Evolutionary conservation across 1,284 basidiomycete genomes (phyloP).

Genomic region (Trichosporon sp.): DNA sequence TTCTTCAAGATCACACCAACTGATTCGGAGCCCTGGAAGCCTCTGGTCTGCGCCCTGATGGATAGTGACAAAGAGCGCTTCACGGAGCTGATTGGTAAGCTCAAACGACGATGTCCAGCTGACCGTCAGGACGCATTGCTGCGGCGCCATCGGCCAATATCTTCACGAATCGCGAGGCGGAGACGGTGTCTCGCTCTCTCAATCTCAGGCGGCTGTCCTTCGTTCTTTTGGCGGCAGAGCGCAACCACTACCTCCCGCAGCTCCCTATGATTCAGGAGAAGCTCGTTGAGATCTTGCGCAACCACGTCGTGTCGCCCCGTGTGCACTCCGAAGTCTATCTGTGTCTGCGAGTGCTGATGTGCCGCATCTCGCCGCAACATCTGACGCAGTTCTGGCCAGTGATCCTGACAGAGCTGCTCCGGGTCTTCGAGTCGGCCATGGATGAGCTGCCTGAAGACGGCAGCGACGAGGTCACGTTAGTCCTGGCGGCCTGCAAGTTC

Average conservation of each 20-base stretch:
- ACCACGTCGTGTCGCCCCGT: conserved; percentile 67
- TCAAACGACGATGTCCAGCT: not conserved
- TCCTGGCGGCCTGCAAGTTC: conserved; percentile 88
- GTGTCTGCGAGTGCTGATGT: conserved; percentile 84
- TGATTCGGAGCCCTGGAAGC: conserved; percentile 62
- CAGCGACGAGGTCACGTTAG: conserved; percentile 72
- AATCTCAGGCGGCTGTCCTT: conserved; percentile 84
- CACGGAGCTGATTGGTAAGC: conserved; percentile 69
- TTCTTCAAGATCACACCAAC: conserved; percentile 63
- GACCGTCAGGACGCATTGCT: conserved; percentile 64
- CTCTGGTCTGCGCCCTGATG: conserved; percentile 72
- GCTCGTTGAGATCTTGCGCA: conserved; percentile 82
- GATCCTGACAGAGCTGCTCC: conserved; percentile 78
- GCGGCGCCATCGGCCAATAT: conserved; percentile 89
- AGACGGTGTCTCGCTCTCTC: conserved; percentile 80
- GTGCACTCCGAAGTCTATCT: conserved; percentile 91
- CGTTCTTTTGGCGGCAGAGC: conserved; percentile 74
- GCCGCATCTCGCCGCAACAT: conserved; percentile 85
- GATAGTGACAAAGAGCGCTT: conserved; percentile 83
- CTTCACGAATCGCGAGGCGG: conserved; percentile 91
- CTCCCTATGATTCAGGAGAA: conserved; percentile 93
- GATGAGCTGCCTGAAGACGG: conserved; percentile 57
- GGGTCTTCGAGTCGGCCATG: conserved; percentile 54
- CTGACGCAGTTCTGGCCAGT: conserved; percentile 96
- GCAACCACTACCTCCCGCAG: conserved; percentile 82